These are phyloP conservation scores for Metschnikowia baotianmanensis DNA, from an alignment of 805 yeast species.

Conservation along the genomic window DNA sequence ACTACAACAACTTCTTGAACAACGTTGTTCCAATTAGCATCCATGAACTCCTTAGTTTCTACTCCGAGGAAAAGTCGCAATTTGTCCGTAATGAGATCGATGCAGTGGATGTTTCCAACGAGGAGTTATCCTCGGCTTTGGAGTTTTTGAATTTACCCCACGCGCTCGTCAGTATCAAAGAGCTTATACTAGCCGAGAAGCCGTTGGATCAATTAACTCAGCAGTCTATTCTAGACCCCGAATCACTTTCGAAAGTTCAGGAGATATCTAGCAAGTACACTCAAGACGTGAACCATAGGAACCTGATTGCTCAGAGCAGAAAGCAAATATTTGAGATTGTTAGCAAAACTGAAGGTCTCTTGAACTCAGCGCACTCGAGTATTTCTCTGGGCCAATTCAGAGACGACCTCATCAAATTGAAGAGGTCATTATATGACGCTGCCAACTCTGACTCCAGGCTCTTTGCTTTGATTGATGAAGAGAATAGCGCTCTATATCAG, in stretches of 20 bases:
- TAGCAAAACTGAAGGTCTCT: constrained; percentile 30
- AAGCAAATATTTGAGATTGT: constrained; percentile 36
- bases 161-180: constrained; percentile 54
- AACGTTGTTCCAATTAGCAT: constrained; percentile 83
- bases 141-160: constrained; percentile 79
- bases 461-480: constrained; percentile 43
- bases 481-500: constrained; percentile 24
- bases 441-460: constrained; percentile 56
- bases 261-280: constrained; percentile 26
- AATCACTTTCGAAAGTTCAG: constrained; percentile 11
- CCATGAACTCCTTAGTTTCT: constrained; percentile 81
- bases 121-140: constrained; percentile 72
- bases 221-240: constrained; percentile 8
- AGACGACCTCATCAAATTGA: constrained; percentile 55
- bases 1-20: constrained; percentile 58
- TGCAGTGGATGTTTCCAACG: constrained; percentile 69
- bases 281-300: constrained; percentile 36
- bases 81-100: constrained; percentile 73
- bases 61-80: constrained; percentile 86
- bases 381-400: constrained; percentile 26
- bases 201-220: background rate
- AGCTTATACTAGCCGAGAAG: constrained; percentile 24
- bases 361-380: constrained; percentile 9
- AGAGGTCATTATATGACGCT: constrained; percentile 61
- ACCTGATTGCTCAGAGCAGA: constrained; percentile 30